Base-by-base conservation (phyloP, 2,329 filamentous ascomycete genomes). In the Ophidiomyces ophidiicola region DNA sequence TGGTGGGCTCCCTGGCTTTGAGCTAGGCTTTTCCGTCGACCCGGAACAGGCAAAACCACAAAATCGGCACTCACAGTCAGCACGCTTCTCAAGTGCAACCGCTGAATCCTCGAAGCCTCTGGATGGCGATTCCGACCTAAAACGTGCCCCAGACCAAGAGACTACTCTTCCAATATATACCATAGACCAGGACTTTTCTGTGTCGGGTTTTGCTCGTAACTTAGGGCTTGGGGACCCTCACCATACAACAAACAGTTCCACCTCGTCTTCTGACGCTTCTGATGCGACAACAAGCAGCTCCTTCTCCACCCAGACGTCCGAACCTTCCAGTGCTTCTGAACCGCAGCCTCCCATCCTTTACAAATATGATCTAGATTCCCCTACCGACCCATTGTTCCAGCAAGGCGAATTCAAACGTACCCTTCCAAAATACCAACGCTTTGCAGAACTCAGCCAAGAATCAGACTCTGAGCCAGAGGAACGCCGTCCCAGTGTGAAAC, bases 241-340 rank as follows among this genome's bases (percentile, higher is more conserved):
- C 49, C 77, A 82, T 49, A 69, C 71, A 3, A 63, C 74, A 0
- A 74, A 76, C 1, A 70, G 73, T 44, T 84, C 79, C 1, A 69
- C 71, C 18, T 78, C 76, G 0, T 83, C 80, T 0, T 75, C 71
- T 12, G 69, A 70, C 31, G 82, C 78, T 2, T 80, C 75, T 39
- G 68, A 70, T n/a, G 61, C 60, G 1, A 74, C 74, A 49, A 71
- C 72, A 44, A 62, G 70, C 1, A 82, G 78, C 50, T 79, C 78
- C 5, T 67, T 69, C 44, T 77, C 75, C 2, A 78, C 71, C 46
- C 69, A 73, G 3, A 67, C 73, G 3, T 63, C 63, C 2, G 62
- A 61, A 33, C 48, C 41, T 15, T 49, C 44, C 1, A 59, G 53
- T 34, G 40, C 50, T 42, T 46, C 47, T 8, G 60, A 61, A 43